These are phyloP conservation scores for Tagetes patula DNA, from an alignment of 129 eudicot genomes.

Conservation along the genomic window DNA sequence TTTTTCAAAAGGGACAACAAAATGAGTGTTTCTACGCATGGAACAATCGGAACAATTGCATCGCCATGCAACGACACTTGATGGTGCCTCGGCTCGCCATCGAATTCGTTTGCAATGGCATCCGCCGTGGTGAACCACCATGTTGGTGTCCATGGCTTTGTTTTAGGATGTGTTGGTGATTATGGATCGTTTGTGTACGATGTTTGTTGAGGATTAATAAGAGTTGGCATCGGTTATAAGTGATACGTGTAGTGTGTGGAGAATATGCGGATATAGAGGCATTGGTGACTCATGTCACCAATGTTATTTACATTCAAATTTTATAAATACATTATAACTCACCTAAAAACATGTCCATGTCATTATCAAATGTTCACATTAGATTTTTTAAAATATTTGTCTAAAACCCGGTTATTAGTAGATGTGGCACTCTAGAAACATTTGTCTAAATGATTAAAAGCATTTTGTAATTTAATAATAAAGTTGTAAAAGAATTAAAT, in stretches of 20 bases:
- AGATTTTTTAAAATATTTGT: too few species aligned
- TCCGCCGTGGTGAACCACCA: slow-evolving; percentile 69
- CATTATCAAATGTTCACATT: too few species aligned
- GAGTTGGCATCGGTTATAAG: neutral
- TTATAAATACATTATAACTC: too few species aligned
- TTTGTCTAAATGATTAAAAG: too few species aligned
- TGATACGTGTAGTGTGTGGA: slow-evolving; percentile 6
- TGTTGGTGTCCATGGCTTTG: slow-evolving; percentile 35
- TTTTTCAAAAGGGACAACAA: slow-evolving; percentile 23
- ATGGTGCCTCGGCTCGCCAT: slow-evolving; percentile 56
- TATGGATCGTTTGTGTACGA: neutral
- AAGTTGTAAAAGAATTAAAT: too few species aligned
- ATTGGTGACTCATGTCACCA: slow-evolving; percentile 11
- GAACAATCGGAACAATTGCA: slow-evolving; percentile 75
- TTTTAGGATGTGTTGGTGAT: neutral
- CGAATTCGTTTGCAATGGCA: slow-evolving; percentile 75
- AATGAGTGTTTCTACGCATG: slow-evolving; percentile 53
- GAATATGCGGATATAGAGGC: neutral
- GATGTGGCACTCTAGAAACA: too few species aligned
- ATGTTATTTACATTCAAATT: too few species aligned
- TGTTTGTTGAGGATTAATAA: neutral
- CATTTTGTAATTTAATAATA: too few species aligned
- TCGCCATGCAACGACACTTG: slow-evolving; percentile 59
- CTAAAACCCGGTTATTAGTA: too few species aligned
- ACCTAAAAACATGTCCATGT: too few species aligned